Base-by-base conservation (phyloP, 2,329 filamentous ascomycete genomes). In the Zymoseptoria ardabiliae region DNA sequence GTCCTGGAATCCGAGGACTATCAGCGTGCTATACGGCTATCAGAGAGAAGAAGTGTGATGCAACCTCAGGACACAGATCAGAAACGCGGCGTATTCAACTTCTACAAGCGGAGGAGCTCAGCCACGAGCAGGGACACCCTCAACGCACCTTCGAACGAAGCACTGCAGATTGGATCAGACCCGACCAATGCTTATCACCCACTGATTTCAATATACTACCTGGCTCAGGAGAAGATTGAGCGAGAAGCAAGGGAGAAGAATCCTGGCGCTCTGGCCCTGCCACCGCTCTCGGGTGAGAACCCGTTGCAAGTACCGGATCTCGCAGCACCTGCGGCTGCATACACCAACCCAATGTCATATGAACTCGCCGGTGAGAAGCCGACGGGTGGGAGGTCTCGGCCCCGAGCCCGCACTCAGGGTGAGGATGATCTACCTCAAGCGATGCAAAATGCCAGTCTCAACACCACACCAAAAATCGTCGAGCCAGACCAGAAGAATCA, bases 1-100 rank as follows among this genome's bases (percentile, higher is more conserved):
- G 84, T 92, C n/a, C 83, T 99, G 61, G 89, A 95, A 68, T 97
- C 92, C 0, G 91, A 96, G 6, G 93, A 97, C 49, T 99, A 99
- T 67, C 91, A 96, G 69, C 85, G 87, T 60, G 91, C 91, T 5
- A 81, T 96, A n/a, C 84, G 85, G 58, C 76, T 87, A 11, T 83
- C 85, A 45, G 85, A 85, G 68, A 85, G 82, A 69, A 90, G 86
- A 76, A 89, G 77, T 8, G 65, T 81, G 73, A 66, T 85, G 71
- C 73, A 82, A 72, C 69, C 83, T 63, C 72, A 86, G 77, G 71
- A 85, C 17, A 78, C 81, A n/a, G 91, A 96, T 75, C 95, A 91
- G 77, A 96, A 92, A 77, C 85, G 93, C 58, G 89, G 90, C 9
- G 93, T 97, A 4, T 97, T 97, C 67, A 93, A 97, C 71, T 97